Evolutionary conservation across 176 grass and related monocot genomes (phyloP).

Genomic region (Tillandsia leiboldiana): DNA sequence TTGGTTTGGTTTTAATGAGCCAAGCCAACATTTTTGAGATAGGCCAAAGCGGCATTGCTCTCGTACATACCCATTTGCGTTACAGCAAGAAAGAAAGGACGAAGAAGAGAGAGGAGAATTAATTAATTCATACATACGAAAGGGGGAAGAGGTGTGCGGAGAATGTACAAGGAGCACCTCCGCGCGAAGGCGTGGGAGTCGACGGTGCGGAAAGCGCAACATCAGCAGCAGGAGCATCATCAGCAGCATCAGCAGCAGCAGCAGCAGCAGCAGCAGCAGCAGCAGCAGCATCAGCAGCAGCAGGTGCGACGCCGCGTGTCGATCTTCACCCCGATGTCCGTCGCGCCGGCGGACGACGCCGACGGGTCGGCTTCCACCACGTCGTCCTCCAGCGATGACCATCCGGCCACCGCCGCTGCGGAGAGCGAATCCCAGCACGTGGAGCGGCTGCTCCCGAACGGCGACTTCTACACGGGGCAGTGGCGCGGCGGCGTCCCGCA

Average conservation of each 20-base stretch:
- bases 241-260: slow-evolving; percentile 6
- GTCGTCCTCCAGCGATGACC: not conserved
- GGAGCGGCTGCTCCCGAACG: slow-evolving; percentile 71
- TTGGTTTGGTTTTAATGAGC: not conserved
- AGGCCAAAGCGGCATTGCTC: not conserved
- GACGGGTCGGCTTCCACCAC: slow-evolving; percentile 30
- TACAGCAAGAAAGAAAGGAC: not conserved
- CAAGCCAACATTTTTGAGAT: not conserved
- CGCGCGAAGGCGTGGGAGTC: slow-evolving; percentile 48
- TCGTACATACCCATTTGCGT: not conserved
- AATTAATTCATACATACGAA: not conserved
- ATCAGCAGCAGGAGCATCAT: not conserved
- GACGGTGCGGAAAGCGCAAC: slow-evolving; percentile 37
- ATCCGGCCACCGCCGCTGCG: not conserved
- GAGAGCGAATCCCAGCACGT: slow-evolving; percentile 15
- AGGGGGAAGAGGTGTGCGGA: slow-evolving; percentile 15
- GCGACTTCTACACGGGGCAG: slow-evolving; percentile 86
- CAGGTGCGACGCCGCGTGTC: slow-evolving; percentile 30
- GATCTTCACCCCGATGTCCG: slow-evolving; percentile 27
- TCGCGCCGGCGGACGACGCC: slow-evolving; percentile 23
- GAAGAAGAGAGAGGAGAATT: not conserved
- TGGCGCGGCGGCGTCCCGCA: slow-evolving; percentile 54
- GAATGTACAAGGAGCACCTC: slow-evolving; percentile 47
- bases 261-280: not conserved
- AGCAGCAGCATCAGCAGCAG: slow-evolving; percentile 32